Conservation (phyloP, 257 asterid species). For the Plectranthus barbatus region DNA sequence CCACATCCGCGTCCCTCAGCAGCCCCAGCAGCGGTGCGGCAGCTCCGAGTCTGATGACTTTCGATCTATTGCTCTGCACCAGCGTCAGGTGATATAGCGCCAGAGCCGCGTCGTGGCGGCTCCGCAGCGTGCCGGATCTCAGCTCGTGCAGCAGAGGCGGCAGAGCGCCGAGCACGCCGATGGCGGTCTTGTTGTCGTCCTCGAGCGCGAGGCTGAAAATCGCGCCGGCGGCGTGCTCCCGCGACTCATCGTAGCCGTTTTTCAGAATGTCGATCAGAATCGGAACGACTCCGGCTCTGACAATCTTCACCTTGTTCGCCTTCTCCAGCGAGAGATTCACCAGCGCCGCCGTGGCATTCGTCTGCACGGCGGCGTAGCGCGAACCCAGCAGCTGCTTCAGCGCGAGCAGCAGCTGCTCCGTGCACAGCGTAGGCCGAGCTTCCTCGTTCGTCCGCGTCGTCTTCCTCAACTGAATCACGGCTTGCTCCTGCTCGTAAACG, state of each 20-base stretch:
- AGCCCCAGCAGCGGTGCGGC: constrained; percentile 43
- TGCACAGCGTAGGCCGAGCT: constrained; percentile 53
- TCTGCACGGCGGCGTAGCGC: constrained; percentile 57
- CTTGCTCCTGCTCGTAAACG: constrained; percentile 68
- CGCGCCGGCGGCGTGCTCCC: constrained; percentile 92
- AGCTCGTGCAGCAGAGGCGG: constrained; percentile 73
- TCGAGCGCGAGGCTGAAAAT: constrained; percentile 73
- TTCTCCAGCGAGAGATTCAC: constrained; percentile 79
- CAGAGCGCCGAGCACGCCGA: constrained; percentile 78
- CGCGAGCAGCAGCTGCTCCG: constrained; percentile 52
- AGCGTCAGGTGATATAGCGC: constrained; percentile 77
- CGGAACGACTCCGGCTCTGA: constrained; percentile 70
- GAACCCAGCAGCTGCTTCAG: constrained; percentile 51
- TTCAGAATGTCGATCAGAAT: constrained; percentile 52
- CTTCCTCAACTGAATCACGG: constrained; percentile 59
- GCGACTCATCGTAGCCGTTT: constrained; percentile 66
- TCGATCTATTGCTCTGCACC: constrained; percentile 57
- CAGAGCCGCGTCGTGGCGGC: constrained; percentile 75
- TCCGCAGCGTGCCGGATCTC: constrained; percentile 60
- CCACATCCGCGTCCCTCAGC: constrained; percentile 43
- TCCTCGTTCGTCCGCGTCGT: constrained; percentile 53
- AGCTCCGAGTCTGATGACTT: constrained; percentile 55
- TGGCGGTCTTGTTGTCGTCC: constrained; percentile 70
- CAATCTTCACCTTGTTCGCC: constrained; percentile 61
- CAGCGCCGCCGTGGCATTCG: constrained; percentile 72